Base-by-base conservation (phyloP, 306 rosid species). In the Prunus campanulata region DNA sequence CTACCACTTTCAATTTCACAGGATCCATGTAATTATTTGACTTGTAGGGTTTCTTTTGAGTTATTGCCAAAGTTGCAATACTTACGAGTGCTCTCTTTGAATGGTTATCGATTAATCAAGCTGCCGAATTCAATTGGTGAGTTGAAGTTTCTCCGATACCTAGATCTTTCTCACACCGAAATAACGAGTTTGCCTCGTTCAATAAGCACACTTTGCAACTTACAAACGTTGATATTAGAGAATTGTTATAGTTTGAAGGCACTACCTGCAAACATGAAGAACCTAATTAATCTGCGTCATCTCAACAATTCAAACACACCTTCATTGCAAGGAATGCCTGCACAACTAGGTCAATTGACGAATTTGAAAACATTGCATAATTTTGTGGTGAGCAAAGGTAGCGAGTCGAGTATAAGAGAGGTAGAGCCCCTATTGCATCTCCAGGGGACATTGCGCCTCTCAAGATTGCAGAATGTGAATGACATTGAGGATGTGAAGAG, bases 401-500 rank as follows among this genome's bases (percentile, higher is more conserved):
- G 11, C 20, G 67, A 62, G 6, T 68, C 55, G 0, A 13, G 48
- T 3, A 11, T 71, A 30, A 18, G 11, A 24, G 74, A 76, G 74
- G 8, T 82, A 18, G 42, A 65, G 19, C 30, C 46, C 24, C 51
- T 82, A 2, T 12, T 20, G 6, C 59, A 62, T 24, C 52, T 80
- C 6, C 14, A 1, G 10, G 79, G 81, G 13, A 54, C 32, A 1
- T 66, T 84, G 27, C 13, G 2, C 6, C 24, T 84, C 6, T 66
- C 74, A 6, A 51, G 59, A 63, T 24, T 84, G 1, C 70, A 84
- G 20, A 77, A 80, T 70, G 70, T 73, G 22, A 8, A 8, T 27
- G 32, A 54, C 18, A 48, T 30, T 20, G 39, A 29, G 16, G 79
- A 68, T 70, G 77, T 69, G 24, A 20, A 14, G 39, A 27, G 22